Percentiles rank a stretch among this genome's conserved stretches.
Evolutionary conservation across 306 rosid species (phyloP).

Genomic region (Vicia faba): DNA sequence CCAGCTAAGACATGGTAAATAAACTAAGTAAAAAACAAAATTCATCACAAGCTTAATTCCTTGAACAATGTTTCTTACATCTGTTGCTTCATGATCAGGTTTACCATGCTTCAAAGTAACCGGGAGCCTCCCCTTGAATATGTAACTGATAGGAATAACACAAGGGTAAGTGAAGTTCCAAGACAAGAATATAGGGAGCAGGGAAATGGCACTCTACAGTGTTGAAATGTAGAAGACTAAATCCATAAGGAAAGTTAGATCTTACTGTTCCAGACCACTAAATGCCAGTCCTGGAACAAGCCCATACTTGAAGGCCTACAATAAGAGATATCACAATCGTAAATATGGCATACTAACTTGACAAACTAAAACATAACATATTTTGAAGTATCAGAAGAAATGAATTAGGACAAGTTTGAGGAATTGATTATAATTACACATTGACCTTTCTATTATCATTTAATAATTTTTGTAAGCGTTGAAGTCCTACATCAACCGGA

Average conservation of each 20-base stretch:
- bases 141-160: slow-evolving; percentile 56
- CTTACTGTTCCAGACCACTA: slow-evolving; percentile 92
- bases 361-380: slow-evolving; percentile 6
- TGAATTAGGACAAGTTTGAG: slow-evolving; percentile 4
- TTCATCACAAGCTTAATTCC: slow-evolving; percentile 28
- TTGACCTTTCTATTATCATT: neutral
- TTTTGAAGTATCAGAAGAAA: neutral
- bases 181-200: slow-evolving; percentile 7
- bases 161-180: slow-evolving; percentile 33
- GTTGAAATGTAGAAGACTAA: slow-evolving; percentile 27
- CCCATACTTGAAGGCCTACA: slow-evolving; percentile 85
- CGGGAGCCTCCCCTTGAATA: slow-evolving; percentile 84
- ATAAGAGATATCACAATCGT: slow-evolving; percentile 30
- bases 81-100: slow-evolving; percentile 87
- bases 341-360: slow-evolving; percentile 23
- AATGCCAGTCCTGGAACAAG: slow-evolving; percentile 86
- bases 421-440: slow-evolving; percentile 3
- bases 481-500: neutral
- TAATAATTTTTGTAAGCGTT: neutral
- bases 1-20: neutral
- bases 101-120: slow-evolving; percentile 83
- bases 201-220: slow-evolving; percentile 20
- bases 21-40: neutral
- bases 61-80: slow-evolving; percentile 56
- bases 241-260: slow-evolving; percentile 39